Percentiles rank a stretch among this genome's conserved stretches.
Conservation (phyloP, 345 rosid species). For the Stellera chamaejasme region DNA sequence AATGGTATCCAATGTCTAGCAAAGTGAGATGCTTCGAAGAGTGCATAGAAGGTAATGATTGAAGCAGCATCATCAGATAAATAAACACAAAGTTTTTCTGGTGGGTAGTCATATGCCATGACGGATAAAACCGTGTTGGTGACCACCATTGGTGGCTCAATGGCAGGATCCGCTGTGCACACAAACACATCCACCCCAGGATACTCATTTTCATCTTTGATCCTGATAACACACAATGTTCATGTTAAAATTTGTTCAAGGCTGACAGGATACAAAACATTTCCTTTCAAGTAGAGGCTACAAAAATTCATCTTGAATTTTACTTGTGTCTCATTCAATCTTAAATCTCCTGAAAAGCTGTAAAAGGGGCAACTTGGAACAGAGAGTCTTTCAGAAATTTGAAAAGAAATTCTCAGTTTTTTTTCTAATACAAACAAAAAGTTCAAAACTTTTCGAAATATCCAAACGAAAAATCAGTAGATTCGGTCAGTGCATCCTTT, state of each 20-base stretch:
- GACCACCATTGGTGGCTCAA: slow-evolving; percentile 77
- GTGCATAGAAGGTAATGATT: slow-evolving; percentile 45
- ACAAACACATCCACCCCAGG: slow-evolving; percentile 63
- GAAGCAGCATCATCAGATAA: slow-evolving; percentile 73
- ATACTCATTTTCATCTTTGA: slow-evolving; percentile 23
- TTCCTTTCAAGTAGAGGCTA: not conserved
- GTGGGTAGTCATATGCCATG: slow-evolving; percentile 48
- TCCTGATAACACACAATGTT: not conserved
- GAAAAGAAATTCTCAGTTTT: no score
- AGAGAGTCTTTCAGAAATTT: no score
- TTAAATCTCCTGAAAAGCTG: no score
- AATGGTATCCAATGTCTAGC: slow-evolving; percentile 53
- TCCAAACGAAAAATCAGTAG: no score
- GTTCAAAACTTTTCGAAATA: no score
- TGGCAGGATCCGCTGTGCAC: slow-evolving; percentile 60
- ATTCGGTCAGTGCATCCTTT: no score
- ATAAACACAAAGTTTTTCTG: slow-evolving; percentile 46
- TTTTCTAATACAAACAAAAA: no score
- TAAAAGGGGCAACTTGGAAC: no score
- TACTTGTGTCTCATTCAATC: no score
- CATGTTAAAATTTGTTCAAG: not conserved
- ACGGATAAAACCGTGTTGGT: slow-evolving; percentile 58
- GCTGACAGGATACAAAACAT: not conserved
- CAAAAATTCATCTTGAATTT: not conserved
- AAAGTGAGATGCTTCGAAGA: slow-evolving; percentile 44